These are phyloP conservation scores for Cercospora sesami DNA, from an alignment of 2,329 filamentous ascomycete genomes.

Conservation along the genomic window DNA sequence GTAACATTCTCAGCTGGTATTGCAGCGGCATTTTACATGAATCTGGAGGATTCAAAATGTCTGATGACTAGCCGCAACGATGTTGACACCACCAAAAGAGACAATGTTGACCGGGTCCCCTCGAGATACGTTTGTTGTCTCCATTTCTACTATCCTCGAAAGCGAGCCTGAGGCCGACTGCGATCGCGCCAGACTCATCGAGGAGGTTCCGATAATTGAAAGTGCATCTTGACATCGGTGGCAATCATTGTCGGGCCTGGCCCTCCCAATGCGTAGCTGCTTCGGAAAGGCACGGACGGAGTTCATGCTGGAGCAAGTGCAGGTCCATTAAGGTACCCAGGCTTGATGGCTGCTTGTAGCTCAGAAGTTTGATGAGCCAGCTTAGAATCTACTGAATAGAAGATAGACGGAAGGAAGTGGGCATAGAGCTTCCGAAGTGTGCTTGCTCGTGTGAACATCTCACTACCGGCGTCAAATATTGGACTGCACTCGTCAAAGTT, in stretches of 20 bases:
- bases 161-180: neutral
- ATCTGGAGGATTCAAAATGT: neutral
- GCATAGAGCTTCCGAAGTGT: neutral
- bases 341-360: neutral
- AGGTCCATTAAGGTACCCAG: neutral
- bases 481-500: neutral
- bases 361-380: neutral
- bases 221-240: neutral
- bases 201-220: neutral
- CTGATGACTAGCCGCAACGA: neutral
- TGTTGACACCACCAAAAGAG: neutral
- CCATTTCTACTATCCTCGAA: neutral
- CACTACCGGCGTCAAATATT: neutral
- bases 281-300: neutral
- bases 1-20: neutral
- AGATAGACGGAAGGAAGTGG: neutral
- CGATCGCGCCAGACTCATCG: neutral
- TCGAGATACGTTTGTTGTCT: neutral
- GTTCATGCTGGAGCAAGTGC: neutral
- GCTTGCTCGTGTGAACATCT: neutral
- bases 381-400: neutral
- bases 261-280: neutral
- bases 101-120: neutral
- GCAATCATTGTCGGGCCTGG: neutral
- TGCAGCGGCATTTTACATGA: neutral